Evolutionary conservation across 2,329 filamentous ascomycete genomes (phyloP), one percentile per base, ranked within the genome.

Genomic region (Hansfordia pulvinata): DNA sequence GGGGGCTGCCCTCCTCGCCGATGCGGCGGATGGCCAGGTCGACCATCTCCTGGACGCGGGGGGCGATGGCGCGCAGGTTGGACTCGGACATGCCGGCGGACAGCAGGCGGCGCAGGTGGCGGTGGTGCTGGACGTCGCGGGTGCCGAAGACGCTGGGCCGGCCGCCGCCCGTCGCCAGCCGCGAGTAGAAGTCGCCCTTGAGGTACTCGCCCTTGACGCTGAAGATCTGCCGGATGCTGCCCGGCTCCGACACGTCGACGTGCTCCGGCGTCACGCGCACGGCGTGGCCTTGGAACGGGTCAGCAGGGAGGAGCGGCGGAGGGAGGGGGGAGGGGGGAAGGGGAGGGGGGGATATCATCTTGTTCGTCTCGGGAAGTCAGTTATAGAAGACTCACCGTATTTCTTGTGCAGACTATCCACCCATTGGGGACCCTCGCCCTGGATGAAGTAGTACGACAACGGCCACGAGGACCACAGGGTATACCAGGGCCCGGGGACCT

Each of bases 11-110:
- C 23, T 69, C 63, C 15, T 54, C 42, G 0, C 30, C 39, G 11
- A 69, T 66, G 19, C 47, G 47, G 2, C 47, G 19, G 1, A 69
- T 49, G 2, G 58, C 45, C 5, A 61, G 37, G 0, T 47, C 37
- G 1, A 56, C 46, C n/a, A 50, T 53, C 2, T 32, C 31, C 3
- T 48, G 33, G 12, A 68, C 45, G 19, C 49, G 30, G 0, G 40
- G 37, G 11, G 52, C 39, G 6, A 24, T 10, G 2, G 23, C 8
- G 21, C 49, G 45, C 19, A 62, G 38, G 1, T 47, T 46, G 0
- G 42, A 43, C 20, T 52, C 53, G 12, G 50, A 55, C 33, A 56
- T 43, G 5, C 54, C 42, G 2, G 44, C 34, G 5, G 58, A 54
- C 4, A 66, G 41, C 2, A 65, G 42, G 28, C 48, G 46, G 10